Conservation (phyloP, 495 filamentous ascomycete species). For the Penicillium soppii region DNA sequence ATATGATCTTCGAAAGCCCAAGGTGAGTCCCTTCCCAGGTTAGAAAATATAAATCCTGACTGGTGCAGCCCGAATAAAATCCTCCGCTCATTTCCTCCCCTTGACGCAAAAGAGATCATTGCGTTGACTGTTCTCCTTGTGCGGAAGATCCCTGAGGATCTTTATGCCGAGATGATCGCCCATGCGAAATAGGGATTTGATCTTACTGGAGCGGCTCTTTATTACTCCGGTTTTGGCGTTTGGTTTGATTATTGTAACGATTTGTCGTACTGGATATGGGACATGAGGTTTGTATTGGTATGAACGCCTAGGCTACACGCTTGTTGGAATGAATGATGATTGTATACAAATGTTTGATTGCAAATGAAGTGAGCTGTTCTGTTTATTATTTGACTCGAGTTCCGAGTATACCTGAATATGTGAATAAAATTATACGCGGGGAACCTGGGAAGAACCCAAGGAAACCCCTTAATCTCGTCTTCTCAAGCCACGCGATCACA, state of each 20-base stretch:
- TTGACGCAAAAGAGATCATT: constrained; percentile 80
- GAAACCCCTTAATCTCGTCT: too few species aligned
- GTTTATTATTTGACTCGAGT: neutral
- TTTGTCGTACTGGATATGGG: constrained; percentile 6
- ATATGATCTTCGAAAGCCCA: constrained; percentile 73
- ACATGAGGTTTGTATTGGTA: constrained; percentile 16
- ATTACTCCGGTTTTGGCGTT: constrained; percentile 29
- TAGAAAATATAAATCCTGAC: constrained; percentile 15
- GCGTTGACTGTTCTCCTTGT: constrained; percentile 75
- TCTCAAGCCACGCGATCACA: too few species aligned
- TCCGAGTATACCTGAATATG: too few species aligned
- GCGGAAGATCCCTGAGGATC: constrained; percentile 78
- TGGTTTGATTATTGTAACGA: constrained; percentile 7
- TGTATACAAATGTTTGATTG: constrained; percentile 1
- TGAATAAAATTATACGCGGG: too few species aligned
- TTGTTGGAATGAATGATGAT: constrained; percentile 28
- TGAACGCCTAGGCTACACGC: constrained; percentile 15
- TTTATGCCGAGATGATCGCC: constrained; percentile 83
- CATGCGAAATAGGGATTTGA: constrained; percentile 90
- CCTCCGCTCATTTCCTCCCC: constrained; percentile 81
- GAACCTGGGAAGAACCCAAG: too few species aligned
- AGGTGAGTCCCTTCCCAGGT: constrained; percentile 57
- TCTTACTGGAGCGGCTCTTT: too few species aligned
- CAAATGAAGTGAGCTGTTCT: neutral
- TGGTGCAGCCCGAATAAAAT: constrained; percentile 79